Evolutionary conservation across 768 basidiomycete species (phyloP), one percentile per base, ranked within the genome.

Genomic region (Russula vinacea): DNA sequence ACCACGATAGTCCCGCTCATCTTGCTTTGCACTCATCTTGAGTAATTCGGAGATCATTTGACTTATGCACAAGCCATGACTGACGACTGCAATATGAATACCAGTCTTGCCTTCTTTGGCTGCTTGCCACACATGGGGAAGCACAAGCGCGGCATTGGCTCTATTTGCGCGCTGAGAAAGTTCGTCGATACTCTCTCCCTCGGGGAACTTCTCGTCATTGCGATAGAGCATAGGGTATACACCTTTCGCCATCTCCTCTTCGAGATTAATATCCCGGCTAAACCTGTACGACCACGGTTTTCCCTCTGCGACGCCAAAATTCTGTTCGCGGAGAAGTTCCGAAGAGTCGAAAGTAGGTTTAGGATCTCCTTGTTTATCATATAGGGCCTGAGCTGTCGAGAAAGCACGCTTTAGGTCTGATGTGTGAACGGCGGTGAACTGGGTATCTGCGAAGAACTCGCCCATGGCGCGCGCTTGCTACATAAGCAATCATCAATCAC

Each of bases 301-400:
- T 5, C 90, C 89, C 72, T 92, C 91, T 1, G 83, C 89, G 6
- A 78, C 72, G 29, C 90, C 90, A 64, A 86, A 91, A 70, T 81
- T 70, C 72, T 88, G 88, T 72, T 92, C 90, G 49, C 85, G 80
- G 3, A 91, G 76, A 53, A 84, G 76, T 13, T 73, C 73, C 6
- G 84, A 83, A 14, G 79, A 75, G 29, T 73, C 76, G 47, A 88
- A 73, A 9, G 79, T 74, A 0, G 81, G 81, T 62, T 79, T 78
- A 26, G 80, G 78, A 37, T 77, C 70, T 10, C 69, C 65, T 70
- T 88, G 87, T 6, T 76, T 77, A 8, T 79, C 76, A 32, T 76
- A 76, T 33, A 92, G 72, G 13, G 81, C 82, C 62, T 81, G 69
- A 0, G 89, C 89, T 0, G 88, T 91, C 67, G 77, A 77, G 54